Percentiles rank a stretch among this genome's conserved stretches.
Conservation (phyloP, 352 stramenopile genomes). For the Phytophthora tubulina region DNA sequence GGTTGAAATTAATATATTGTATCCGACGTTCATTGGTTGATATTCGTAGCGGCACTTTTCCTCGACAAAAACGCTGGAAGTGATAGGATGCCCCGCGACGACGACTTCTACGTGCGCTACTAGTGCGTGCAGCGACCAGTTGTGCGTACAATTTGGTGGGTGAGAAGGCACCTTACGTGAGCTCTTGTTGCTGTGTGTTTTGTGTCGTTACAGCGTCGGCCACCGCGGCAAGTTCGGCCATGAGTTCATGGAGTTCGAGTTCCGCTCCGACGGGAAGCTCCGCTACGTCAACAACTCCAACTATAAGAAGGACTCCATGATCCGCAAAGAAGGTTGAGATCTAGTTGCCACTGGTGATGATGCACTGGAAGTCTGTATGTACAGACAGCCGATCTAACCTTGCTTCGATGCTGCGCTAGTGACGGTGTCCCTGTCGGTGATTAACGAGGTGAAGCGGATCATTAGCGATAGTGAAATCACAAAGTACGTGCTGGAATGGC, state of each 20-base stretch:
- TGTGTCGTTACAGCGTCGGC: slow-evolving; percentile 78
- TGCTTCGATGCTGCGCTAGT: slow-evolving; percentile 52
- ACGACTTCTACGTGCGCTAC: slow-evolving; percentile 92
- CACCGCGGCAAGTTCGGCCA: slow-evolving; percentile 97
- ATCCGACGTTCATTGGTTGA: slow-evolving; percentile 38
- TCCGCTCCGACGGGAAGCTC: slow-evolving; percentile 91
- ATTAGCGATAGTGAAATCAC: slow-evolving; percentile 93
- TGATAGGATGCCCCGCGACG: slow-evolving; percentile 65
- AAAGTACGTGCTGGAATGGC: slow-evolving; percentile 57
- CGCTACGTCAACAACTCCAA: slow-evolving; percentile 99
- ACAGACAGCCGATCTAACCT: slow-evolving; percentile 1
- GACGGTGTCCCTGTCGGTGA: slow-evolving; percentile 91
- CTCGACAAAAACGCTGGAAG: not conserved
- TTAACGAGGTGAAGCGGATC: slow-evolving; percentile 96
- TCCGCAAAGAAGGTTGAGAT: slow-evolving; percentile 94
- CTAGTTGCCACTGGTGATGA: not conserved
- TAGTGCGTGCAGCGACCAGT: slow-evolving; percentile 62
- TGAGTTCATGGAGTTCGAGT: slow-evolving; percentile 99
- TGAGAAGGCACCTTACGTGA: not conserved
- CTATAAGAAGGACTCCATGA: slow-evolving; percentile 98
- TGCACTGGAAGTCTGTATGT: not conserved
- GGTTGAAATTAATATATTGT: slow-evolving; percentile 17
- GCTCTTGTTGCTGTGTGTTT: not conserved
- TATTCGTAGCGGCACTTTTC: slow-evolving; percentile 20
- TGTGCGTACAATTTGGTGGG: not conserved